A percentile compares a stretch with the other conserved stretches of the same genome.
phyloP scores from a whole-genome alignment of 129 eudicot species.

The Escallonia herrerae region DNA sequence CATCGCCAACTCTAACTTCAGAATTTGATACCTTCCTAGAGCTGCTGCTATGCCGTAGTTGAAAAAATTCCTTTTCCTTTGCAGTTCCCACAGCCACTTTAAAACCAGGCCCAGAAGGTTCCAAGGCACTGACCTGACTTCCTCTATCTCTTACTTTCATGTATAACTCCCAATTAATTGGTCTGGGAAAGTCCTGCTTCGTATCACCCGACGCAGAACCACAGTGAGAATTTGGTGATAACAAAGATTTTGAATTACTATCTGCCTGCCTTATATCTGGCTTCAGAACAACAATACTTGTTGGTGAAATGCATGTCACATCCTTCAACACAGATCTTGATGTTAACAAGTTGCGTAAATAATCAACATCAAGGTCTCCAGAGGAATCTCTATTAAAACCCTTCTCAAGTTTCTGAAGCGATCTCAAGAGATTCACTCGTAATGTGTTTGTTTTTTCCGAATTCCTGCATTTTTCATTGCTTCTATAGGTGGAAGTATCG shows the following conservation, averaged over 20 bases:
- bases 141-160: background rate
- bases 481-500: background rate
- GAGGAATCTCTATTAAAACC: slow-evolving; percentile 5
- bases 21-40: slow-evolving; percentile 8
- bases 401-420: slow-evolving; percentile 22
- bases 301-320: background rate
- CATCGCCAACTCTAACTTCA: slow-evolving; percentile 4
- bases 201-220: slow-evolving; percentile 4
- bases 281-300: slow-evolving; percentile 18
- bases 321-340: slow-evolving; percentile 9
- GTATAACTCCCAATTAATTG: slow-evolving; percentile 4
- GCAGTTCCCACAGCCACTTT: background rate
- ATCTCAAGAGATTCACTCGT: slow-evolving; percentile 17
- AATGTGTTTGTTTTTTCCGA: slow-evolving; percentile 4
- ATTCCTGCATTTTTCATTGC: background rate
- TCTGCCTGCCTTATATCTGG: slow-evolving; percentile 21
- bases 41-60: slow-evolving; percentile 5
- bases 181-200: slow-evolving; percentile 1
- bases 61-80: slow-evolving; percentile 9
- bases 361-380: slow-evolving; percentile 9
- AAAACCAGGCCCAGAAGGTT: slow-evolving; percentile 8
- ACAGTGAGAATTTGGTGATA: slow-evolving; percentile 2
- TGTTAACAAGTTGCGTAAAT: slow-evolving; percentile 8
- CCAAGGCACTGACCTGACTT: background rate
- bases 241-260: slow-evolving; percentile 10